These are phyloP conservation scores for Tolypocladium paradoxum DNA, from an alignment of 2,329 filamentous ascomycete genomes.

Conservation along the genomic window DNA sequence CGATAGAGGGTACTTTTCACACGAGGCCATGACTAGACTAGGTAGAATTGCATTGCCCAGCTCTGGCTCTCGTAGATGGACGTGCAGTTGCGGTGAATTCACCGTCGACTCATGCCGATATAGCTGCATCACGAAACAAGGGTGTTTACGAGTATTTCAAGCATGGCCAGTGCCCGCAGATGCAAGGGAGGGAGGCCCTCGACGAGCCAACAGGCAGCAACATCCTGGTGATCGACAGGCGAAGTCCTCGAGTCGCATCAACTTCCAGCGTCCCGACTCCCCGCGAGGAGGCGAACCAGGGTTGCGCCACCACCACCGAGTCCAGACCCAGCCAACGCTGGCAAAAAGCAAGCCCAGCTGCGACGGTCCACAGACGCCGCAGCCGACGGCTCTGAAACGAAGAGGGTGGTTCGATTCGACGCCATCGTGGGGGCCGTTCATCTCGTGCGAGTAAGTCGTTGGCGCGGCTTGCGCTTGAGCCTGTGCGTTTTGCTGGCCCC, in stretches of 20 bases:
- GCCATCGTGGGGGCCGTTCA: too few species aligned
- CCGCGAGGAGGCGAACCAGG: neutral
- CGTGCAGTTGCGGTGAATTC: neutral
- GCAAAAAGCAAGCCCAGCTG: neutral
- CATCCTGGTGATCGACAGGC: neutral
- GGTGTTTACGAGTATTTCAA: too few species aligned
- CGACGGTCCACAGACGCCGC: neutral
- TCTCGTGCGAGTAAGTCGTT: too few species aligned
- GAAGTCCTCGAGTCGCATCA: neutral
- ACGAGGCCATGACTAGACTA: neutral
- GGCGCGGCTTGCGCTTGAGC: too few species aligned
- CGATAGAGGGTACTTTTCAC: slow-evolving; percentile 25
- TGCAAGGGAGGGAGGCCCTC: neutral
- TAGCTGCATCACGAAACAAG: too few species aligned
- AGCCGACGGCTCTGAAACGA: too few species aligned
- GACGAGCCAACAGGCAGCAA: neutral
- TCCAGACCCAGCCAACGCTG: neutral
- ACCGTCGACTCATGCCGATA: too few species aligned
- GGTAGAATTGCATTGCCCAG: too few species aligned
- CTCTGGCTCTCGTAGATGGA: neutral
- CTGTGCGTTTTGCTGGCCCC: too few species aligned
- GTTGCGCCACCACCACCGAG: neutral
- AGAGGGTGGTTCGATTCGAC: too few species aligned
- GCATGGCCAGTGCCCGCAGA: neutral
- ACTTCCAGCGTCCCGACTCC: neutral